Percentiles rank a stretch among this genome's conserved stretches.
Conservation (phyloP, 176 grass and related monocot species). For the Chloris gayana region DNA sequence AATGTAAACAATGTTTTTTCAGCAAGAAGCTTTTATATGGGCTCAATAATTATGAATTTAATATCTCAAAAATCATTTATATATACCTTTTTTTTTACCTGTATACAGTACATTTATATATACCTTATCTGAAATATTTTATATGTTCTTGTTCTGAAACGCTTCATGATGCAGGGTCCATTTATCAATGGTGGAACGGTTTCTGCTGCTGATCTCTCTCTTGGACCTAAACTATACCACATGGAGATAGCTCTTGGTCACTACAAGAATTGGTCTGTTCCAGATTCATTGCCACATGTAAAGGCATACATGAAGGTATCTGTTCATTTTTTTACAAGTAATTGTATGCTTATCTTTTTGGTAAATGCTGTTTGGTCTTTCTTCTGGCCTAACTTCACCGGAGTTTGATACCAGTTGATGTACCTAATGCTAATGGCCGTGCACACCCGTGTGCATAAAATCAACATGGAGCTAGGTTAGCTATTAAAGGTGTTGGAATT, state of each 20-base stretch:
- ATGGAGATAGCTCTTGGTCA: constrained; percentile 90
- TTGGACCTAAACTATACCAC: constrained; percentile 88
- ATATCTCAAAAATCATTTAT: constrained; percentile 25
- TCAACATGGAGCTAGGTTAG: constrained; percentile 5
- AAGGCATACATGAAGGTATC: constrained; percentile 86
- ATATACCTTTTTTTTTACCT: too few species aligned
- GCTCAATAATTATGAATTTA: constrained; percentile 19
- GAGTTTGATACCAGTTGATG: neutral
- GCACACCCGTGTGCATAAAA: neutral
- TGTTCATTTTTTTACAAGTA: constrained; percentile 4
- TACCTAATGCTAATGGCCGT: neutral
- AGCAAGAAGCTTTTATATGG: neutral
- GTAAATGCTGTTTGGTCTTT: neutral
- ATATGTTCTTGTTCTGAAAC: constrained; percentile 23
- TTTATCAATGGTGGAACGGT: constrained; percentile 77
- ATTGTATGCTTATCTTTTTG: neutral
- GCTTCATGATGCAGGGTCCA: constrained; percentile 63
- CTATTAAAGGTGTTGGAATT: constrained; percentile 5
- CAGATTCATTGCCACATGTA: constrained; percentile 69
- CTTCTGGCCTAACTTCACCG: constrained; percentile 7
- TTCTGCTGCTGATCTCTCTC: constrained; percentile 81
- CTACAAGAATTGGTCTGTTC: constrained; percentile 96
- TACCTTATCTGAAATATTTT: constrained; percentile 9
- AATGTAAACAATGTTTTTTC: constrained; percentile 12
- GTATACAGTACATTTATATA: too few species aligned